phyloP scores from a whole-genome alignment of 164 flowering plant species.

The Nymphaea thermarum region DNA sequence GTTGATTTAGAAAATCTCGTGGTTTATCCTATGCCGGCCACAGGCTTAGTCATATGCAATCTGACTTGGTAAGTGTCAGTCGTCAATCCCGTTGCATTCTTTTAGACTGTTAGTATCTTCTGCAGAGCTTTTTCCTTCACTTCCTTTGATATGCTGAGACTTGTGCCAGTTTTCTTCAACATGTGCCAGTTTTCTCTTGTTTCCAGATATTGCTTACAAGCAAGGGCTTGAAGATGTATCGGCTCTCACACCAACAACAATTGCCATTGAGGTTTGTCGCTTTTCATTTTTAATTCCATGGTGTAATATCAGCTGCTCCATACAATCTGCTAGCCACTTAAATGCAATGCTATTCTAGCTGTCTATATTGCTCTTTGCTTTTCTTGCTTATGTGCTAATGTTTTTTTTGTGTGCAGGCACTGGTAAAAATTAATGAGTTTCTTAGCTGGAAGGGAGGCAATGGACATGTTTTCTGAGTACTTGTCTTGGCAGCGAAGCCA shows the following conservation, averaged over 20 bases:
- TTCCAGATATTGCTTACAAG: slow-evolving; percentile 64
- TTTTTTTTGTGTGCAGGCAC: slow-evolving; percentile 5
- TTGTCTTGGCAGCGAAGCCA: not conserved
- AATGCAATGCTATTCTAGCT: not conserved
- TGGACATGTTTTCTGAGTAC: not conserved
- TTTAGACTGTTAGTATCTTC: not conserved
- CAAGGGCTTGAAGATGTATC: slow-evolving; percentile 49
- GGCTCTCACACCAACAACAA: slow-evolving; percentile 50
- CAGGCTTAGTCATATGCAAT: no score
- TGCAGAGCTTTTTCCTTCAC: not conserved
- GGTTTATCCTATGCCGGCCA: no score
- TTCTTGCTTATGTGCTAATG: not conserved
- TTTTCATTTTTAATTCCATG: not conserved
- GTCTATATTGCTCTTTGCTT: not conserved
- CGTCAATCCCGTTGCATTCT: no score
- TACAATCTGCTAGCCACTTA: not conserved
- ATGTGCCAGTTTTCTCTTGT: not conserved
- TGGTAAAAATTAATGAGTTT: slow-evolving; percentile 5
- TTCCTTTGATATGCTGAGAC: not conserved
- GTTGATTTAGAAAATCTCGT: no score
- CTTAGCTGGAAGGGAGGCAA: not conserved
- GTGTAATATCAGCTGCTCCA: not conserved
- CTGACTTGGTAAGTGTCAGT: no score
- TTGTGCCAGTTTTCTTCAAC: not conserved
- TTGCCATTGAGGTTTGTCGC: slow-evolving; percentile 52